These are phyloP conservation scores for Coemansia sp. DNA, from an alignment of 192 early-diverging fungal species.

Conservation along the genomic window DNA sequence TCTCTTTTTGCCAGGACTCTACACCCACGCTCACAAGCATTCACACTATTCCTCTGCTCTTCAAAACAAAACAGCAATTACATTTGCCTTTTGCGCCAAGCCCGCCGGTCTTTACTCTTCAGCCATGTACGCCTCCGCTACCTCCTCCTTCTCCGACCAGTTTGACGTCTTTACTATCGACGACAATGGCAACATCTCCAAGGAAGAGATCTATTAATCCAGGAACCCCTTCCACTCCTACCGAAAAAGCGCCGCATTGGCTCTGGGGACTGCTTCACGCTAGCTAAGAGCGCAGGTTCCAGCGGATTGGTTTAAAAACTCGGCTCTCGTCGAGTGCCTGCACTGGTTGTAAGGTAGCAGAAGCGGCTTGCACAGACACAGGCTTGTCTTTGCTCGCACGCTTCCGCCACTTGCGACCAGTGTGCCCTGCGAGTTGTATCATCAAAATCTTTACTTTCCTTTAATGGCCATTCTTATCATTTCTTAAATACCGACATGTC, in stretches of 20 bases:
- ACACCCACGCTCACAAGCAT: neutral
- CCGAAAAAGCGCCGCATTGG: slow-evolving; percentile 1
- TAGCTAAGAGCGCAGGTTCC: neutral
- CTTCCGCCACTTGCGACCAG: neutral
- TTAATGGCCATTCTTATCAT: neutral
- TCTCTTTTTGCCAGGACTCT: neutral
- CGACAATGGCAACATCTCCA: slow-evolving; percentile 16
- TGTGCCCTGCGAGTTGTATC: slow-evolving; percentile 4
- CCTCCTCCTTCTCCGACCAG: slow-evolving; percentile 8
- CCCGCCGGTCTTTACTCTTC: no score
- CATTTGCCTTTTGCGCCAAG: neutral
- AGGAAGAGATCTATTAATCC: slow-evolving; percentile 5
- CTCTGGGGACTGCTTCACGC: neutral
- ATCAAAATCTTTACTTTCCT: neutral
- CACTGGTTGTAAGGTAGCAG: neutral
- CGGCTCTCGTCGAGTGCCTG: neutral
- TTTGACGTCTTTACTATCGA: slow-evolving; percentile 12
- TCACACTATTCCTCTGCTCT: neutral
- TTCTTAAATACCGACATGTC: no score
- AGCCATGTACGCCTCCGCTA: slow-evolving; percentile 2
- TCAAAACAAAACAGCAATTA: neutral
- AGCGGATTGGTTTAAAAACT: slow-evolving; percentile 2
- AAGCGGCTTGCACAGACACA: neutral
- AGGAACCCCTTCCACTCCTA: neutral
- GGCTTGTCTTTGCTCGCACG: neutral